Evolutionary conservation across 2,329 filamentous ascomycete species (phyloP).

Genomic region (Clarireedia monteithiana): DNA sequence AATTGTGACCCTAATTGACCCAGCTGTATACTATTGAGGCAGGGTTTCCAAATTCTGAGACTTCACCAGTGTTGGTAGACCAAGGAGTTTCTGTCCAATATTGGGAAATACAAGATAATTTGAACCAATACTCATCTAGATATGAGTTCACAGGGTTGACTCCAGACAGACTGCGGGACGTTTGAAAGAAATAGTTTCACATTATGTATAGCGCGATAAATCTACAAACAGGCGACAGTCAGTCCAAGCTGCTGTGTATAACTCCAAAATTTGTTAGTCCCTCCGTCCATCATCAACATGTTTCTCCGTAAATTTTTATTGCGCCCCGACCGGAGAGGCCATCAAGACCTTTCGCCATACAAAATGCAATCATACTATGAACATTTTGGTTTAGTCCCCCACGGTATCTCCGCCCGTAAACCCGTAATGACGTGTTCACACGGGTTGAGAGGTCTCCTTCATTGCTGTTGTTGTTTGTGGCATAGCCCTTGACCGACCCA

Average conservation of each 20-base stretch:
- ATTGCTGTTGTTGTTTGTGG: constrained; percentile 21
- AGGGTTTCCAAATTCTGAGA: too few relatives aligned
- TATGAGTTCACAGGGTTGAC: too few relatives aligned
- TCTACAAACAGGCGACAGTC: background rate
- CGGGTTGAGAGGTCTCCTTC: constrained; percentile 21
- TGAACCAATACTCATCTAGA: too few relatives aligned
- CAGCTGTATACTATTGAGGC: too few relatives aligned
- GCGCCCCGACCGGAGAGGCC: background rate
- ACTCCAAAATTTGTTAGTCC: background rate
- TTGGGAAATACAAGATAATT: too few relatives aligned
- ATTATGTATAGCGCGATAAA: constrained; percentile 1
- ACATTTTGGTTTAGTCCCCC: too few relatives aligned
- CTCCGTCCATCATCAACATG: background rate
- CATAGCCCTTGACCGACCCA: constrained; percentile 22
- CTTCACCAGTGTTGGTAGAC: too few relatives aligned
- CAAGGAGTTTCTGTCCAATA: too few relatives aligned
- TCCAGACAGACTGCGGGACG: too few relatives aligned
- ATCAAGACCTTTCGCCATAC: constrained; percentile 6
- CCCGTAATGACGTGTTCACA: background rate
- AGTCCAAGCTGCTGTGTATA: constrained; percentile 4
- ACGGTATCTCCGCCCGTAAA: background rate
- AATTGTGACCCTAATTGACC: too few relatives aligned
- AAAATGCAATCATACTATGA: background rate
- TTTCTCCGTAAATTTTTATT: background rate
- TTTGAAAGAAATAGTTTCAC: background rate